Percentiles rank a stretch among this genome's conserved stretches.
Conservation (phyloP, 768 basidiomycete species). For the Boletus coccyginus region DNA sequence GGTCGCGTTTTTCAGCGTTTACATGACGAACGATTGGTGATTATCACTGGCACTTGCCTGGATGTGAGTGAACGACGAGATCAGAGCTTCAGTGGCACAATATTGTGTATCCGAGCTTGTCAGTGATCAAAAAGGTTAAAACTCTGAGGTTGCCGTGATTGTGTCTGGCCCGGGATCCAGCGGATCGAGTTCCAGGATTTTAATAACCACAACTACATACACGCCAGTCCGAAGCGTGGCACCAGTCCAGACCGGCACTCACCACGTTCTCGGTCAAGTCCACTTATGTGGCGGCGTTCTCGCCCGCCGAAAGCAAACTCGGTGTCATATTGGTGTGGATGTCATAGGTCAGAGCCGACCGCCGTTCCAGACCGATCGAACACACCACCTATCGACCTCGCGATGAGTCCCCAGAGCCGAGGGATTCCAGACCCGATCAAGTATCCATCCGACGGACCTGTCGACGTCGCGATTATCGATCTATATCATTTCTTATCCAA, state of each 20-base stretch:
- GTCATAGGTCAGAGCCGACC: neutral
- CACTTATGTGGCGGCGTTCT: neutral
- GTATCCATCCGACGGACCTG: neutral
- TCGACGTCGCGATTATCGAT: conserved; percentile 19
- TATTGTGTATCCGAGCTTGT: neutral
- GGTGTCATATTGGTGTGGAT: neutral
- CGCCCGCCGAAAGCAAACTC: neutral
- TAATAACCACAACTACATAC: neutral
- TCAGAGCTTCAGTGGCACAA: neutral
- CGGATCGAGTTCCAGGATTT: neutral
- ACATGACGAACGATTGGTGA: neutral
- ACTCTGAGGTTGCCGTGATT: conserved; percentile 11
- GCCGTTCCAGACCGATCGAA: conserved; percentile 3
- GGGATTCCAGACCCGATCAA: conserved; percentile 14
- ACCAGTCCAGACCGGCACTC: neutral
- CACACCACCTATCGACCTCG: conserved; percentile 2
- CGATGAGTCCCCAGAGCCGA: conserved; percentile 13
- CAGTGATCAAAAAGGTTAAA: conserved; percentile 21
- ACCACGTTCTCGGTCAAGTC: neutral
- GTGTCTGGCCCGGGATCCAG: neutral
- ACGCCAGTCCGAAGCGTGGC: neutral
- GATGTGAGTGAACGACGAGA: neutral
- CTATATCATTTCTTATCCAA: conserved; percentile 10
- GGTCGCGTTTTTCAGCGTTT: neutral
- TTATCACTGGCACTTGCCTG: conserved; percentile 1